Evolutionary conservation across 306 rosid species (phyloP), one percentile per base, ranked within the genome.

Genomic region (Abrus pulchellus): DNA sequence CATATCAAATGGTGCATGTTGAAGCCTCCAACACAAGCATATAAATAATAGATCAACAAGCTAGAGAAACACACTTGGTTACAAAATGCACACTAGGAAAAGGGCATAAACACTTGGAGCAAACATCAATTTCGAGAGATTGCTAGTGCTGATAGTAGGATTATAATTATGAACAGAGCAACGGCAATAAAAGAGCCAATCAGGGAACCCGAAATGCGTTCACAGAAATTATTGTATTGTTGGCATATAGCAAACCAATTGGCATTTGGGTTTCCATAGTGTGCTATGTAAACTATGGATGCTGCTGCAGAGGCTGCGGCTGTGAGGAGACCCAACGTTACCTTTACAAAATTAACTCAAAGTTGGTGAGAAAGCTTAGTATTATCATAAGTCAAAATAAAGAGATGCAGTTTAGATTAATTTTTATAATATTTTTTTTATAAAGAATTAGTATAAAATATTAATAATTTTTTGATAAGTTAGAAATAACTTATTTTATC

Each of bases 231-330:
- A 74, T 79, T 62, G 84, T 70, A 89, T 76, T 87, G 93, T 65
- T 57, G 89, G 77, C 91, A 89, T 49, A 89, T 74, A 0, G 95
- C 57, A 62, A 78, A 68, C 93, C 93, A 89, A 53, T 89, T 91
- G 61, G 87, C 82, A 47, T 3, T 33, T 40, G 90, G 32, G 75
- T 84, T 89, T 33, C 93, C 95, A 4, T 89, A 5, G 48, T 91
- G 90, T 64, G 92, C 93, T 76, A 91, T 43, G 79, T 50, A 71
- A 30, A 89, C 91, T 59, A 86, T 85, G 0, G 88, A 67, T 66
- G 90, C 28, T 64, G 94, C 91, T 50, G 92, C 88, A 0, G 94
- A 90, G 30, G 92, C 91, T 45, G 83, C 90, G 0, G 86, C 84
- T 50, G 86, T 72, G 3, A 87, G 36, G 41, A 91, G 83, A 73